Evolutionary conservation across 805 yeast species (phyloP).

Genomic region (Metschnikowia cerradonensis): DNA sequence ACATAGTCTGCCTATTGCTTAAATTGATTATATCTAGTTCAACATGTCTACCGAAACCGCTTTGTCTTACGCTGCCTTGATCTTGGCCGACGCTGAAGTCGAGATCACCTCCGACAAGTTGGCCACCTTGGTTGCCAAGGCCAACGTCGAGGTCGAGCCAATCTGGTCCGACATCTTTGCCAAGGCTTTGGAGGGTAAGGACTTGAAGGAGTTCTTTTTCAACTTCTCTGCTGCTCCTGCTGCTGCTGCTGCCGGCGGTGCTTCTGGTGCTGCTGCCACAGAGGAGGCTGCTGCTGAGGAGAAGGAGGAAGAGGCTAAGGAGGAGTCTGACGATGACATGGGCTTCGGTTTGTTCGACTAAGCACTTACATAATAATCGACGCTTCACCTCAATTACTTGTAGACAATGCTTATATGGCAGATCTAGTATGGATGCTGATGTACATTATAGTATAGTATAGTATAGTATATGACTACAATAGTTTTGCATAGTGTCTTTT

Average conservation of each 20-base stretch:
- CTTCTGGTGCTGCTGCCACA: conserved; percentile 33
- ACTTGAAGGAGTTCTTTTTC: conserved; percentile 48
- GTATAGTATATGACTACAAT: not conserved
- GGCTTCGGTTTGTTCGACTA: conserved; percentile 99
- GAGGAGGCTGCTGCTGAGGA: conserved; percentile 33
- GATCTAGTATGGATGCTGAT: not conserved
- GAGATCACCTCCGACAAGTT: conserved; percentile 46
- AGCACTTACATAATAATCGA: conserved; percentile 19
- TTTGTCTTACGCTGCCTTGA: conserved; percentile 49
- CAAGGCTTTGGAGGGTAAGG: conserved; percentile 44
- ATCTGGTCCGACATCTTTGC: conserved; percentile 48
- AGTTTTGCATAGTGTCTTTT: too few species aligned
- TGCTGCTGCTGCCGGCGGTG: conserved; percentile 36
- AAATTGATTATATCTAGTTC: conserved; percentile 48
- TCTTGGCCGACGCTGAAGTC: conserved; percentile 46
- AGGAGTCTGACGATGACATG: conserved; percentile 68
- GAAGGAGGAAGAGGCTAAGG: conserved; percentile 26
- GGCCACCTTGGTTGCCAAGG: conserved; percentile 36
- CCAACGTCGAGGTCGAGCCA: conserved; percentile 43
- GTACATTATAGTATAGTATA: not conserved
- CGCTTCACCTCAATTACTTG: not conserved
- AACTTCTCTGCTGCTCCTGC: conserved; percentile 46
- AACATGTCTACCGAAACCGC: conserved; percentile 46
- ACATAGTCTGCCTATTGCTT: conserved; percentile 48
- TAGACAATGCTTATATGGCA: not conserved